Conservation (phyloP, 192 early-diverging fungal species). For the Mortierella alpina region DNA sequence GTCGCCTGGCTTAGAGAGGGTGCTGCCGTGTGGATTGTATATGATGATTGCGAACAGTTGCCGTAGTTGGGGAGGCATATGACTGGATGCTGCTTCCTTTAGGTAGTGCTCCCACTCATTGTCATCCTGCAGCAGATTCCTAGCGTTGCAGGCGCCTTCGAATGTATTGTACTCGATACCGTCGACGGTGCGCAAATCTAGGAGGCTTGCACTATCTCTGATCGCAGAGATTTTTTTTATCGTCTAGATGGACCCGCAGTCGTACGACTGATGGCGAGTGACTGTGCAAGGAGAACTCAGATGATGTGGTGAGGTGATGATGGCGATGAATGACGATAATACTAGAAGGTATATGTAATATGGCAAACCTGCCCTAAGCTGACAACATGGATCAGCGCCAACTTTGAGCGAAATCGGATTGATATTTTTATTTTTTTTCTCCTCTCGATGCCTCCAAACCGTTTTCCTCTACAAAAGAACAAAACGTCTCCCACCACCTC, state of each 20-base stretch:
- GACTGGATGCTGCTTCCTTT: conserved; percentile 1
- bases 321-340: too few relatives aligned
- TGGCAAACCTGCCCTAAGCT: too few relatives aligned
- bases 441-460: too few relatives aligned
- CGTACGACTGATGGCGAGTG: conserved; percentile 29
- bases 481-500: background rate
- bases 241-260: conserved; percentile 27
- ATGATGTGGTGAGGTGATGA: conserved; percentile 44
- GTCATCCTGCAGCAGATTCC: conserved; percentile 27
- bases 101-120: conserved; percentile 19
- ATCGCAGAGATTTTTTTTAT: conserved; percentile 11
- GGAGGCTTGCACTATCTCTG: background rate
- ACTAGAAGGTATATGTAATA: too few relatives aligned
- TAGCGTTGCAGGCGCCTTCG: conserved; percentile 9
- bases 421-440: too few relatives aligned
- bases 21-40: too few relatives aligned
- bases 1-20: too few relatives aligned
- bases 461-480: background rate
- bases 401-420: too few relatives aligned
- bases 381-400: too few relatives aligned
- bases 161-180: conserved; percentile 12
- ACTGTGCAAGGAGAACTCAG: conserved; percentile 32
- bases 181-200: conserved; percentile 18
- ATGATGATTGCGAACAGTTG: too few relatives aligned
- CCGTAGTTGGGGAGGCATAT: background rate